A percentile compares a stretch with the other conserved stretches of the same genome.
Conservation (phyloP, 2,329 filamentous ascomycete genomes). For the Coniosporium tulheliwenetii region DNA sequence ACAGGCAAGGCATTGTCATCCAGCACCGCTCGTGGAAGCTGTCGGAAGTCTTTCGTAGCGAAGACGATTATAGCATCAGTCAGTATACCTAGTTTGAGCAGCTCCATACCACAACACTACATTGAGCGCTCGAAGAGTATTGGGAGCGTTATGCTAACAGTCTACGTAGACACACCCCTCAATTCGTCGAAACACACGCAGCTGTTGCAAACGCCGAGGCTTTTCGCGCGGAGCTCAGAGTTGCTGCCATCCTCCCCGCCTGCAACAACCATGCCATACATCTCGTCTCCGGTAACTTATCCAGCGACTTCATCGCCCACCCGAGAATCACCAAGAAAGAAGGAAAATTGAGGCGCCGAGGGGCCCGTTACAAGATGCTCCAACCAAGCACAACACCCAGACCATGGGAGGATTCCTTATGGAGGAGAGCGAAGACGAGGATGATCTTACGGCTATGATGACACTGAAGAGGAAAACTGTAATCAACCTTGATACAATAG, state of each 20-base stretch:
- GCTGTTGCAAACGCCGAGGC: too few relatives aligned
- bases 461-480: not conserved
- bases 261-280: constrained; percentile 42
- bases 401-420: constrained; percentile 17
- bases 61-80: constrained; percentile 23
- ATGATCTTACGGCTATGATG: constrained; percentile 15
- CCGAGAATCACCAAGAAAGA: constrained; percentile 20
- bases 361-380: constrained; percentile 17
- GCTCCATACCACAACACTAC: not conserved
- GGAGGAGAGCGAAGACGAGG: constrained; percentile 26
- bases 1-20: constrained; percentile 29
- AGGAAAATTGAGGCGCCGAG: constrained; percentile 15
- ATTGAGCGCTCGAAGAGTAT: not conserved
- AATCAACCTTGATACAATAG: not conserved
- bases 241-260: constrained; percentile 26
- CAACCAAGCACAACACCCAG: constrained; percentile 17
- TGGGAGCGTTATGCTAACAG: not conserved
- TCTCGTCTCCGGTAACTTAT: constrained; percentile 43
- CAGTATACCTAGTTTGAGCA: not conserved
- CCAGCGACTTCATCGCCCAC: constrained; percentile 33
- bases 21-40: constrained; percentile 34
- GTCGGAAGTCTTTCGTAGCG: constrained; percentile 32
- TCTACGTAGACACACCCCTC: constrained; percentile 2
- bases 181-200: not conserved
- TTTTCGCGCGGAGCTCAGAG: not conserved